Base-by-base conservation (phyloP, 2,329 filamentous ascomycete genomes). In the Ophiostoma himal-ulmi region DNA sequence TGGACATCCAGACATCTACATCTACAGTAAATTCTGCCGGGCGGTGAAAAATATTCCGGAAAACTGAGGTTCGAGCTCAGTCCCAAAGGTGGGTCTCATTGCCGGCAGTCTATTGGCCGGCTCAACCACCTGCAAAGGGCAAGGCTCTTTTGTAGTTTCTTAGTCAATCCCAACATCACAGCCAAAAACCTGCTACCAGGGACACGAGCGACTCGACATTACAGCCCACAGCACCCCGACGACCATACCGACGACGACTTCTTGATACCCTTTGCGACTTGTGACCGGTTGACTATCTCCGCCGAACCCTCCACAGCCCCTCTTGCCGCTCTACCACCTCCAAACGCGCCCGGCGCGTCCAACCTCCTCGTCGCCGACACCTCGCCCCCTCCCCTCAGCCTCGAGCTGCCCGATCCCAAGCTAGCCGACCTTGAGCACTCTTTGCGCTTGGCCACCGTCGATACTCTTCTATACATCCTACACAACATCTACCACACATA, bases 31-130 rank as follows among this genome's bases (percentile, higher is more conserved):
- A 39, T 72, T 72, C 67, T 72, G 71, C 71, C 71, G 48, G 71
- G 71, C 71, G 69, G 71, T 72, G 71, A 66, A 13, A 8, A 6
- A 17, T 5, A 62, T 52, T 67, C 65, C 71, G 69, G 71, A 72
- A 70, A 72, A 72, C 70, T 69, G 71, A 70, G 71, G 71, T 64
- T 71, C 5, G 39, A 62, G 52, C n/a, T 57, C 14, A 26, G 26
- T 2, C 11, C 37, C 4, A 10, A 26, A 17, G 37, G 22, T 36
- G 64, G 36, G 6, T 36, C 39, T 5, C 36, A 6, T 41, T 1
- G 11, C 2, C 36, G 13, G 6, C 10, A 7, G 10, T 11, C 22
- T n/a, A 66, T 66, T 66, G 64, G 64, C 17, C n/a, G 5, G 14
- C 8, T n/a, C n/a, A 41, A 41, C 64, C 17, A 22, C 36, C 17